A percentile compares a stretch with the other conserved stretches of the same genome.
Conservation (phyloP, 331 rosid genomes). For the Cydonia oblonga region DNA sequence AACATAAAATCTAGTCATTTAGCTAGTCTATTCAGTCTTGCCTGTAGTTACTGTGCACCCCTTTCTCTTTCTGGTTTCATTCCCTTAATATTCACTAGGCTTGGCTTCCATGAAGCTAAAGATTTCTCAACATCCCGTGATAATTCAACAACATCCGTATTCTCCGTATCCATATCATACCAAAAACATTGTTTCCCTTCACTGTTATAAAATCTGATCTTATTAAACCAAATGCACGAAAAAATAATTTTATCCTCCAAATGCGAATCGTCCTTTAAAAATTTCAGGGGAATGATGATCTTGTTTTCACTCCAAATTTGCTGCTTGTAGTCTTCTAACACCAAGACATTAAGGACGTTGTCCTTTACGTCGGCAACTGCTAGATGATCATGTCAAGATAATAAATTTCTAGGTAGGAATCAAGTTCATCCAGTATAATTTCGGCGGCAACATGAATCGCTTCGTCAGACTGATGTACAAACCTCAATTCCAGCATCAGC, state of each 20-base stretch:
- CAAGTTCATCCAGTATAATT: background rate
- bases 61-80: background rate
- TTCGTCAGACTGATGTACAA: background rate
- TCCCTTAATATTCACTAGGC: background rate
- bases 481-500: background rate
- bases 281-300: background rate
- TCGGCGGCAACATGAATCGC: background rate
- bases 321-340: background rate
- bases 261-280: background rate
- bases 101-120: background rate
- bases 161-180: background rate
- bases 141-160: background rate
- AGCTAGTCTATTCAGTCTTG: too few species aligned
- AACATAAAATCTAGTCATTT: too few species aligned
- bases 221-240: background rate
- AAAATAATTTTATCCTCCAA: background rate
- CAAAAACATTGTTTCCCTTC: too few species aligned
- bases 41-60: too few species aligned
- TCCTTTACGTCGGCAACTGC: background rate
- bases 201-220: background rate
- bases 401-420: background rate
- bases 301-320: background rate
- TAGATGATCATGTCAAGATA: background rate
- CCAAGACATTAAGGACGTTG: background rate
- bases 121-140: background rate